These are phyloP conservation scores for Pseudophaeomoniella oleicola DNA, from an alignment of 2,329 filamentous ascomycete species.

Conservation along the genomic window DNA sequence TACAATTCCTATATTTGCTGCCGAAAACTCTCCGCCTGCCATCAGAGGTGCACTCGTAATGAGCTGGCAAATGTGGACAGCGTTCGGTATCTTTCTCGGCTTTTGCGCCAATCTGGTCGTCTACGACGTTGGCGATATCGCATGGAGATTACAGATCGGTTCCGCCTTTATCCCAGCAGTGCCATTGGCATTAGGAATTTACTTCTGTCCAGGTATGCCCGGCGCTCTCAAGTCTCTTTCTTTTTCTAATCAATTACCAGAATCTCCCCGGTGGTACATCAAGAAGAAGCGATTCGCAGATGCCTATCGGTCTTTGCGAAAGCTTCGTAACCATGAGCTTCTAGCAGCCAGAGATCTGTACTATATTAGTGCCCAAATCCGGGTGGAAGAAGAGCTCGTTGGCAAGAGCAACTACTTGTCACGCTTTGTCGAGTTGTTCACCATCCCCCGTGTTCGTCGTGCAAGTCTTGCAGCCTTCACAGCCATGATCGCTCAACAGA, in stretches of 20 bases:
- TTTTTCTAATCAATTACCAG: constrained; percentile 20
- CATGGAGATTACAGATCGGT: constrained; percentile 50
- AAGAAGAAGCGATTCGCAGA: constrained; percentile 14
- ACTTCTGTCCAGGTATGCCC: constrained; percentile 37
- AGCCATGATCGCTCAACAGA: constrained; percentile 19
- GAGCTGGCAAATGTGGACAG: constrained; percentile 41
- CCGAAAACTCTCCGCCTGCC: constrained; percentile 32
- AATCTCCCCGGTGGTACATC: constrained; percentile 18
- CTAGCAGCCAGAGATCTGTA: constrained; percentile 40
- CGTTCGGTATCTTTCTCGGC: constrained; percentile 53
- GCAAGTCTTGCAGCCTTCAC: constrained; percentile 16
- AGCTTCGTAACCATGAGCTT: constrained; percentile 14
- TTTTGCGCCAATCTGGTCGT: constrained; percentile 51
- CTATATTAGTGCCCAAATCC: constrained; percentile 34
- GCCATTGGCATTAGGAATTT: constrained; percentile 42
- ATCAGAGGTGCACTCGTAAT: constrained; percentile 36
- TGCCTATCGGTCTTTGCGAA: constrained; percentile 15
- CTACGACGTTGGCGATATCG: constrained; percentile 40
- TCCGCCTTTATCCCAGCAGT: constrained; percentile 52
- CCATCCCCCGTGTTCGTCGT: constrained; percentile 16
- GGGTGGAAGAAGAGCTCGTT: constrained; percentile 29
- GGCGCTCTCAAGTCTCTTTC: neutral
- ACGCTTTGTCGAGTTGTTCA: constrained; percentile 16
- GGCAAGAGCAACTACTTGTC: constrained; percentile 41
- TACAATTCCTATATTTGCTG: constrained; percentile 32